These are phyloP conservation scores for Fraxinus latifolia DNA, from an alignment of 305 asterid species.

Conservation along the genomic window DNA sequence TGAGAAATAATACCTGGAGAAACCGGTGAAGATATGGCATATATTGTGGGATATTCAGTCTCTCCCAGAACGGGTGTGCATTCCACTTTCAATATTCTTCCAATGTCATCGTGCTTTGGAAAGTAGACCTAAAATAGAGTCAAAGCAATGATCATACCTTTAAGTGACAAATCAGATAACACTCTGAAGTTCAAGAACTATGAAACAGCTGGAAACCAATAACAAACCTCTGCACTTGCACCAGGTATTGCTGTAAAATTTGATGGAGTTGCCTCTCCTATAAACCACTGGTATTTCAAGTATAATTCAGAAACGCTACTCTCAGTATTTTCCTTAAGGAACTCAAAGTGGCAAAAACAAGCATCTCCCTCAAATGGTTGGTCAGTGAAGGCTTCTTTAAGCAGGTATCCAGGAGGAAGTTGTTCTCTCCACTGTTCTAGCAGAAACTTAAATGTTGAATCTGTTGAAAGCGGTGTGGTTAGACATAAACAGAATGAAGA, in stretches of 20 bases:
- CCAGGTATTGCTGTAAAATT: slow-evolving; percentile 65
- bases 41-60: slow-evolving; percentile 59
- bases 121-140: slow-evolving; percentile 61
- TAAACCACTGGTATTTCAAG: slow-evolving; percentile 86
- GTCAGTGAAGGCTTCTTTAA: slow-evolving; percentile 67
- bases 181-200: slow-evolving; percentile 7
- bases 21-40: slow-evolving; percentile 85
- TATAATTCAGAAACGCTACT: slow-evolving; percentile 43
- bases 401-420: slow-evolving; percentile 80
- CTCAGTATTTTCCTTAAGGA: slow-evolving; percentile 59
- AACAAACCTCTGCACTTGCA: slow-evolving; percentile 75
- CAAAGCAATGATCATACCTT: slow-evolving; percentile 10
- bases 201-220: slow-evolving; percentile 26
- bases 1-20: slow-evolving; percentile 62
- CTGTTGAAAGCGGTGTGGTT: slow-evolving; percentile 41
- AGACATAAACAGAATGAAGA: slow-evolving; percentile 19
- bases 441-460: slow-evolving; percentile 84
- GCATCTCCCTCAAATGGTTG: slow-evolving; percentile 94
- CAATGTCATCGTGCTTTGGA: slow-evolving; percentile 73
- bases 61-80: slow-evolving; percentile 77
- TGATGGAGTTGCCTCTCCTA: slow-evolving; percentile 71
- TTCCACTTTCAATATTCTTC: slow-evolving; percentile 83
- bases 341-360: slow-evolving; percentile 84
- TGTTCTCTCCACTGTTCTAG: slow-evolving; percentile 93
- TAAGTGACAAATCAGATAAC: slow-evolving; percentile 1